Evolutionary conservation across 2,329 filamentous ascomycete species (phyloP), one percentile per base, ranked within the genome.

Genomic region (Periconia sp.): DNA sequence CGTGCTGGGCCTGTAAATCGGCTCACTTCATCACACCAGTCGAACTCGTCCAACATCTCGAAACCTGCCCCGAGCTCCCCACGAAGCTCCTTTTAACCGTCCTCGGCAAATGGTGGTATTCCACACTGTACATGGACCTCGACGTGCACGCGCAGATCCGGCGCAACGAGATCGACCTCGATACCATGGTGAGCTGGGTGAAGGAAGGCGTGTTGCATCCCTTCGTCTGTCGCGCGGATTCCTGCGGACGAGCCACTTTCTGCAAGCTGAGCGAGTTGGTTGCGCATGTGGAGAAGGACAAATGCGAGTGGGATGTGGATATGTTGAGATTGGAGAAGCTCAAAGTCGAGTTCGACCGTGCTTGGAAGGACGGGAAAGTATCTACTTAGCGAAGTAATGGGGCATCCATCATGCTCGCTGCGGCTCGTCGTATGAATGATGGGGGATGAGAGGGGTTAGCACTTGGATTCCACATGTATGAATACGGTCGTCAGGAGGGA

Each of bases 1-100:
- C 3, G 2, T 30, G 43, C 35, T 37, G 17, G 13, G 9, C 19
- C 35, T 53, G 46, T 33, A 41, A 20, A 14, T n/a, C 33, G 7
- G 62, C 65, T 55, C 62, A 55, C 53, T 68, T 59, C 20, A 59
- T 60, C 47, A 68, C 61, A 18, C 59, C 57, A 2, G 14, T 33
- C 17, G 14, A 17, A 47, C 65, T 71, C 3, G 63, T 71, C 50
- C 60, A 64, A 42, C 70, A 73, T 46, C 60, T 72, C 58, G 84
- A 85, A 61, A 84, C 89, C 66, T 89, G 91, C 66, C 83, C 82
- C 17, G 80, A 87, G 30, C 85, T 86, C 0, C 85, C 86, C 0
- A 86, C 62, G 1, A 37, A 54, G 1, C 53, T 54, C 17, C 56
- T 72, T 20, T 51, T 58, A 10, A 55, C 47, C 2, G 60, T 59